phyloP scores from a whole-genome alignment of 441 rosid genomes.

The Corymbia calophylla region DNA sequence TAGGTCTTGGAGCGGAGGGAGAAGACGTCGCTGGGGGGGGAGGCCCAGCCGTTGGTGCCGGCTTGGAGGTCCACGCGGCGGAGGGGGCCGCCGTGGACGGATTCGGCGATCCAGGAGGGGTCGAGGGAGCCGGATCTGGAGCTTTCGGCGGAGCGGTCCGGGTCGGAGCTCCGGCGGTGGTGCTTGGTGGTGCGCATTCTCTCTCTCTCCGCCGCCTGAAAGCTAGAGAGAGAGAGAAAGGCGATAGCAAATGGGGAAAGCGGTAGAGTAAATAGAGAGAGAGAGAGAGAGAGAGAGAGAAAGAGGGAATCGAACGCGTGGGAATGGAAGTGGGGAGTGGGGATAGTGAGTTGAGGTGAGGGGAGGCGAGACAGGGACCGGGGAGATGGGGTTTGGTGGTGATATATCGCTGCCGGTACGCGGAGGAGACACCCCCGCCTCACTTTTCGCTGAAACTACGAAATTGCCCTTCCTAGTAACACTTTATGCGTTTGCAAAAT shows the following conservation, averaged over 20 bases:
- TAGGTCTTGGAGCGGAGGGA: constrained; percentile 55
- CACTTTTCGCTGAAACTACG: neutral
- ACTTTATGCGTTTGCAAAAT: neutral
- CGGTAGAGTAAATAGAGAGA: too few species aligned
- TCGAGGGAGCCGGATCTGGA: constrained; percentile 14
- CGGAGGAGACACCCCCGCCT: neutral
- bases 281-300: too few species aligned
- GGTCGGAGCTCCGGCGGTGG: constrained; percentile 22
- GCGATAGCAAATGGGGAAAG: too few species aligned
- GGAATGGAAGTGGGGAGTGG: neutral
- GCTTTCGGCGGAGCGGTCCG: constrained; percentile 9
- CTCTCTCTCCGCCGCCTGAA: neutral
- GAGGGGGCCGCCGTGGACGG: constrained; percentile 55
- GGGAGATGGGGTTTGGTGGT: neutral
- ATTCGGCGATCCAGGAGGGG: constrained; percentile 44
- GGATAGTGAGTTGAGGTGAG: neutral
- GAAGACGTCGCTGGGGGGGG: constrained; percentile 77
- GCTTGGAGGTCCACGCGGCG: constrained; percentile 52
- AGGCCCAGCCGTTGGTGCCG: constrained; percentile 78
- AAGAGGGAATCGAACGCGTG: neutral
- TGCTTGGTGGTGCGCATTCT: constrained; percentile 42
- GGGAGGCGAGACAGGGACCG: neutral
- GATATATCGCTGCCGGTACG: neutral
- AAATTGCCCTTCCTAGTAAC: neutral
- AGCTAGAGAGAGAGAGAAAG: neutral